Evolutionary conservation across 148 eudicot genomes (phyloP), one percentile per base, ranked within the genome.

Genomic region (Limonium bicolor): DNA sequence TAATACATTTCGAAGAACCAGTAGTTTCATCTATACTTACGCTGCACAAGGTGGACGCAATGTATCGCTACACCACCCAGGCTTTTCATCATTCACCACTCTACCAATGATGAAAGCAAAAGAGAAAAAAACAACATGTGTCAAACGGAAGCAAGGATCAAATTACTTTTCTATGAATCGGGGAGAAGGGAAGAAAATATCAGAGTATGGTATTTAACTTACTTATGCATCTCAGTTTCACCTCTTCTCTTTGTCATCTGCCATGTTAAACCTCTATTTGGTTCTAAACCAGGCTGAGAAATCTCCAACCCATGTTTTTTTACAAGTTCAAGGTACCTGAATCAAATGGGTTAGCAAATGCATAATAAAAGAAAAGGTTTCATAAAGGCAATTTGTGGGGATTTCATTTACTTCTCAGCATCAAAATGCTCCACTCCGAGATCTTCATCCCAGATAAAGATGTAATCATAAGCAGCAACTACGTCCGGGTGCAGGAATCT

Each of bases 381-480:
- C n/a, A n/a, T n/a, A 29, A 45, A 34, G 39, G 29, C 15, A 18
- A 36, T 16, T 15, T 1, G 0, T 11, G 15, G 19, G 20, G 20
- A 15, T 21, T 5, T 36, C 0, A 13, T 80, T 68, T 48, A 82
- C 83, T 62, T 67, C 51, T 74, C 80, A 4, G 69, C 71, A 53
- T 82, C 64, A 47, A 78, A 82, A 53, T 78, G 50, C 35, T 78
- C 80, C 25, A 75, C 63, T 11, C 94, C 94, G 25, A 78, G 65
- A 52, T 82, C 94, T 65, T 82, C 94, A 28, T 82, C 86, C 94
- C 94, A 83, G 25, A 76, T 73, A 48, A 78, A 83, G 48, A 83
- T 78, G 58, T 72, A 83, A 32, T 82, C 94, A 50, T 74, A 82
- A 5, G 66, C 53, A 27, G 76, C 80, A 40, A 82, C 82, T 26